Evolutionary conservation across 148 eudicot genomes (phyloP).

Genomic region (Chenopodium suecicum): DNA sequence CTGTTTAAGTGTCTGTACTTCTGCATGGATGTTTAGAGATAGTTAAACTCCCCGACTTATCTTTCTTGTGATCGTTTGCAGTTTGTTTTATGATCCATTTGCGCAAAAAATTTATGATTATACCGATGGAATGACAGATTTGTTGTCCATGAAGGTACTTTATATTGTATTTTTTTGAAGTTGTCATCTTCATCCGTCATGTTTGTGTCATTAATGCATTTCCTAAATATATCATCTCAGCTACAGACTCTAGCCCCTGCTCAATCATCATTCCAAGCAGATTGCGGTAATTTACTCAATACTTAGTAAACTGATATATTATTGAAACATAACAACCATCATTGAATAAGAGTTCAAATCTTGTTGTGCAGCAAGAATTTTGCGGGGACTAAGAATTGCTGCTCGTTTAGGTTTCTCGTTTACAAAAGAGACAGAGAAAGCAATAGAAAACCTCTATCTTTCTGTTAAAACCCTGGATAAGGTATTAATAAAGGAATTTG

Average conservation of each 20-base stretch:
- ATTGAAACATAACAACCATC: not conserved
- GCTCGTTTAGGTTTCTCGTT: slow-evolving; percentile 85
- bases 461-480: slow-evolving; percentile 51
- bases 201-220: not conserved
- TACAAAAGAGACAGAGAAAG: slow-evolving; percentile 67
- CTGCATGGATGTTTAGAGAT: slow-evolving; percentile 16
- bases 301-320: not conserved
- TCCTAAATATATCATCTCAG: slow-evolving; percentile 47
- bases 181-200: not conserved
- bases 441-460: slow-evolving; percentile 44
- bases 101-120: slow-evolving; percentile 68
- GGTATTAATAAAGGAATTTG: slow-evolving; percentile 36
- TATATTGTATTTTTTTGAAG: slow-evolving; percentile 3
- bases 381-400: slow-evolving; percentile 92
- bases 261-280: slow-evolving; percentile 71
- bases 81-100: slow-evolving; percentile 86
- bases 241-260: slow-evolving; percentile 80
- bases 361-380: slow-evolving; percentile 69
- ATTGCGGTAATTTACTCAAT: slow-evolving; percentile 53
- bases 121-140: slow-evolving; percentile 66
- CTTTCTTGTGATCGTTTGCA: slow-evolving; percentile 34
- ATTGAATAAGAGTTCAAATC: not conserved
- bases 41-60: slow-evolving; percentile 6
- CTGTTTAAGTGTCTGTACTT: not conserved
- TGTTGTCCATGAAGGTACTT: slow-evolving; percentile 66